Evolutionary conservation across 495 filamentous ascomycete species (phyloP), one percentile per base, ranked within the genome.

Genomic region (Aspergillus conjunctus): DNA sequence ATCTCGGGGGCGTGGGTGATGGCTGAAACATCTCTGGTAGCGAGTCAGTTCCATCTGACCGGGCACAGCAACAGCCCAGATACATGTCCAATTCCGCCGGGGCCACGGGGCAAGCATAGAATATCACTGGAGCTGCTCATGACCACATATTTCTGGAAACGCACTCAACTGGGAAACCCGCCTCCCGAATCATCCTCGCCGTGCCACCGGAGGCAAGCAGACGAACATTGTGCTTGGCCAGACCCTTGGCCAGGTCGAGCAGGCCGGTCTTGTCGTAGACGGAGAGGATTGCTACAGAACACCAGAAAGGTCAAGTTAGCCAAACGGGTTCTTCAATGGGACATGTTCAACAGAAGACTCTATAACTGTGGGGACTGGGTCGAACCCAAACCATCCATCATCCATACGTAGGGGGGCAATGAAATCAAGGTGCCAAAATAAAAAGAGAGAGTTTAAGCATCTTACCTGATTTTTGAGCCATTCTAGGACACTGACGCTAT

Each of bases 1-100:
- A 98, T 97, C 81, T 98, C 95, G 34, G 95, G 94, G n/a, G 93
- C 91, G 71, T 97, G 90, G 33, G 94, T 98, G 75, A 98, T 97
- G 70, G 91, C 91, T 59, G 92, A 96, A 64, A 98, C 89, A 78
- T 98, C 94, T 77, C 91, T 94, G 64, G n/a, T 64, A 33, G 51
- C 20, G 51, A 18, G 54, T 51, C 30, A 66, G 62, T 44, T 43
- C 12, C 26, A 51, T 33, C 45, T 26, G n/a, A 15, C 26, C 5
- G 26, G 26, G 26, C 26, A 26, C 33, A 18, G 43, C 8, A 32
- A 18, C 30, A 54, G 43, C 21, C 44, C 33, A 39, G 33, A 41
- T 14, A 20, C n/a, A n/a, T 45, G 30, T 46, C 50, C n/a, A 43
- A 50, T 57, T 22, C 14, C 33, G 18, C 12, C 45, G 22, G 18